Percentiles rank a stretch among this genome's conserved stretches.
phyloP scores from a whole-genome alignment of 2,329 filamentous ascomycete genomes.

The Paraconiothyrium brasiliense region DNA sequence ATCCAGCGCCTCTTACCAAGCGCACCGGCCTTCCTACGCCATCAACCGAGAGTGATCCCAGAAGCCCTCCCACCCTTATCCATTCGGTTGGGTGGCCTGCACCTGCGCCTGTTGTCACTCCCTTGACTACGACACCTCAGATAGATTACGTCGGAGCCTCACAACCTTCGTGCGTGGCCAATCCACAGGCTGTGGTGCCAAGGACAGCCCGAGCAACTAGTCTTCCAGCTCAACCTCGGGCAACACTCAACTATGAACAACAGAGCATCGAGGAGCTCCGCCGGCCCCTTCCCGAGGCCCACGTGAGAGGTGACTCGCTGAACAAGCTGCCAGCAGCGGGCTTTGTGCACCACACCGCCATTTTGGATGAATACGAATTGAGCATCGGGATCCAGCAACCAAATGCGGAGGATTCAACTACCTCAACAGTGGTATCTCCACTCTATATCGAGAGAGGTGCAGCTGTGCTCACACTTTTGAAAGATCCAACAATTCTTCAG shows the following conservation, averaged over 20 bases:
- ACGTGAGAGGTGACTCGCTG: constrained; percentile 21
- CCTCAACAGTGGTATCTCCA: constrained; percentile 25
- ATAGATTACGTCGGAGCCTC: neutral
- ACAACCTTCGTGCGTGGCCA: constrained; percentile 3
- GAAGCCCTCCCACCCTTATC: constrained; percentile 18
- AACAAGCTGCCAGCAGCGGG: constrained; percentile 25
- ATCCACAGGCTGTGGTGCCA: constrained; percentile 7
- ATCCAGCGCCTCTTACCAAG: constrained; percentile 48
- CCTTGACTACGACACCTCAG: constrained; percentile 1
- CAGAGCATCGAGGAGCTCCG: constrained; percentile 29
- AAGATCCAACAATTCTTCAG: constrained; percentile 35
- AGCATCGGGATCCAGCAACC: constrained; percentile 35
- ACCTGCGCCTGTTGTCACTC: constrained; percentile 1
- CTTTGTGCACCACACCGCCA: constrained; percentile 38
- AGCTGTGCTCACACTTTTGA: constrained; percentile 37
- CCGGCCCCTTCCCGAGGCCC: constrained; percentile 24
- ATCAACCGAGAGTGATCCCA: constrained; percentile 20
- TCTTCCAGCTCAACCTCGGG: constrained; percentile 27
- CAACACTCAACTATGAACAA: constrained; percentile 21
- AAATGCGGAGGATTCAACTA: neutral
- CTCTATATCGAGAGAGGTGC: constrained; percentile 40
- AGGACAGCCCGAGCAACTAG: constrained; percentile 25
- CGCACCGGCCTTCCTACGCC: constrained; percentile 24
- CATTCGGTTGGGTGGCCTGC: constrained; percentile 13
- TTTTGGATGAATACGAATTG: constrained; percentile 40